Percentiles rank a stretch among this genome's conserved stretches.
Evolutionary conservation across 1,139 yeast genomes (phyloP).

Genomic region (Pichia sp.): DNA sequence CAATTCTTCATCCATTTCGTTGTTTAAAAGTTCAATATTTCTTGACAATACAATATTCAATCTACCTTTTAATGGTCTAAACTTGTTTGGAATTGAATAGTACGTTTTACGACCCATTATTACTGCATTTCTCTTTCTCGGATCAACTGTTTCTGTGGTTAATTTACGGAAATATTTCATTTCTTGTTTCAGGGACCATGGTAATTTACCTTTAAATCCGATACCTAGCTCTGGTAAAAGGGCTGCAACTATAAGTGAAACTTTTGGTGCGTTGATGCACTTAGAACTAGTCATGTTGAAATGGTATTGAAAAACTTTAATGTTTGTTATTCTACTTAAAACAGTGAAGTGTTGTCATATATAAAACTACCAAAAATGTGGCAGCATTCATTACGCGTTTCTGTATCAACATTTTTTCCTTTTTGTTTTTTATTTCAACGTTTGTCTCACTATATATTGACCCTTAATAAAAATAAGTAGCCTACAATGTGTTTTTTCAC

Average conservation of each 20-base stretch:
- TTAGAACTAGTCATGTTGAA: constrained; percentile 7
- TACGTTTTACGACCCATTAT: constrained; percentile 96
- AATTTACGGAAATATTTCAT: constrained; percentile 78
- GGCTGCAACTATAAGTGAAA: constrained; percentile 78
- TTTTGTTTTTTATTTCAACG: too few species aligned
- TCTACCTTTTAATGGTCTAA: constrained; percentile 76
- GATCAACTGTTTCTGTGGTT: constrained; percentile 42
- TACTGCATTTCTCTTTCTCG: constrained; percentile 57
- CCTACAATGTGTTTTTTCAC: too few species aligned
- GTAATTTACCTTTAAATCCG: constrained; percentile 73
- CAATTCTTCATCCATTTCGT: constrained; percentile 22
- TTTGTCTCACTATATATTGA: too few species aligned
- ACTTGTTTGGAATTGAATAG: constrained; percentile 83
- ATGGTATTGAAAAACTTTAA: too few species aligned
- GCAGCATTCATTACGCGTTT: neutral
- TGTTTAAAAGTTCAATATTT: constrained; percentile 22
- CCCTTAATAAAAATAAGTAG: too few species aligned
- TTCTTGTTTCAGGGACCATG: constrained; percentile 83
- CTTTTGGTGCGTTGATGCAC: constrained; percentile 28
- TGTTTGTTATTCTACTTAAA: too few species aligned
- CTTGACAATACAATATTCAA: constrained; percentile 71
- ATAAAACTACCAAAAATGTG: too few species aligned
- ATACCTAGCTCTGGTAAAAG: constrained; percentile 75
- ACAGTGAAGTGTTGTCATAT: too few species aligned
- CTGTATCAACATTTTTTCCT: neutral